Base-by-base conservation (phyloP, 805 yeast genomes). In the Zygosaccharomyces bailii region DNA sequence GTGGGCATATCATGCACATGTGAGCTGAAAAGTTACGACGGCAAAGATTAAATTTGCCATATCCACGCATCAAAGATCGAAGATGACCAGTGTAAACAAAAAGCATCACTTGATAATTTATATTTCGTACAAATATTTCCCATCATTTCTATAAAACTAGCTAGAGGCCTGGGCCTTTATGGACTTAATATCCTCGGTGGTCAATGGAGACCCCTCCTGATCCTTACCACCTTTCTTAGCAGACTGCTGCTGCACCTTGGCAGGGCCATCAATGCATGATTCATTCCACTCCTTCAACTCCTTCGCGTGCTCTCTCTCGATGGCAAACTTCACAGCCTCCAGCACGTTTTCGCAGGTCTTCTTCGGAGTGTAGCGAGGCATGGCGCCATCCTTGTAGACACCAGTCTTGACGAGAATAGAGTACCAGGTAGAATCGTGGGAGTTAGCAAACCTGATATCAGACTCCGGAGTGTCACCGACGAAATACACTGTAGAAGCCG, bases 401-500 rank as follows among this genome's bases (percentile, higher is more conserved):
- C 95, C 95, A 30, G 95, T 86, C 66, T 86, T 83, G 31, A 86
- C 95, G 58, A 86, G 72, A 47, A 86, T 86, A 20, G 95, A 85
- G 66, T 75, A 80, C 95, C 95, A 86, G 23, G 88, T 79, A 48
- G 78, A 78, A 61, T 86, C 93, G 66, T 85, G 91, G 14, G 89
- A 81, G 69, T 86, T 86, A 43, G 40, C 95, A 68, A 86, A 86
- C 64, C 93, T 73, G 51, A 86, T 86, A 64, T 86, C 95, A 5
- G 90, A 82, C 67, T 86, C 95, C 14, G 95, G 95, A 10, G 95
- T 86, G 60, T 86, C 95, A 56, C 95, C 95, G 41, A 86, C 93
- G 67, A 86, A 86, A 64, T 86, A 86, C 11, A 86, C 95, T 0
- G 93, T 85, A 4, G 87, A 81, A 2, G 93, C 88, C 3, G 90